Evolutionary conservation across 352 stramenopile genomes (phyloP).

Genomic region (Poterioochromonas sp.): DNA sequence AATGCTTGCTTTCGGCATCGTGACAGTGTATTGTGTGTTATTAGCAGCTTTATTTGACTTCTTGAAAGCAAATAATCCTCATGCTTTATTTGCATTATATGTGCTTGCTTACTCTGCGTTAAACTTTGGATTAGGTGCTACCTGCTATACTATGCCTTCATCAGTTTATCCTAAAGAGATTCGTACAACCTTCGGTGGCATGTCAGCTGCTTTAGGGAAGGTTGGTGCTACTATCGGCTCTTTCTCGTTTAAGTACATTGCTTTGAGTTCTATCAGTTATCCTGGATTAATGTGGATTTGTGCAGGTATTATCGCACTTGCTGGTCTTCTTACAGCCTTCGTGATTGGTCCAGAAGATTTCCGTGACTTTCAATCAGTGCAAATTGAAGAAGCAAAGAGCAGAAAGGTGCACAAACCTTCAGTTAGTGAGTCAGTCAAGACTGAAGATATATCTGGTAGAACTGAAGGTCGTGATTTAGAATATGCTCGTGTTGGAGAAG

Average conservation of each 20-base stretch:
- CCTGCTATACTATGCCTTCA: conserved; percentile 60
- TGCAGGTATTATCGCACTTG: no score
- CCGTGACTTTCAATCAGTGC: no score
- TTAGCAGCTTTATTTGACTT: neutral
- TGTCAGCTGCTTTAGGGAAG: conserved; percentile 62
- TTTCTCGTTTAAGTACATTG: conserved; percentile 44
- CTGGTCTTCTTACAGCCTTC: no score
- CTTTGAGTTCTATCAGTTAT: neutral
- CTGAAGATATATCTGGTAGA: no score
- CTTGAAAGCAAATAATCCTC: neutral
- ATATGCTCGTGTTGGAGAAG: neutral
- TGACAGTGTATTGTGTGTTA: conserved; percentile 56
- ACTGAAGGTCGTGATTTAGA: neutral
- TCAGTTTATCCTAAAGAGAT: conserved; percentile 66
- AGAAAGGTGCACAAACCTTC: no score
- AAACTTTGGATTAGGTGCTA: conserved; percentile 65
- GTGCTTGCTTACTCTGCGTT: conserved; percentile 44
- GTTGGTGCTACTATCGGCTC: conserved; percentile 53
- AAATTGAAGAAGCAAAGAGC: no score
- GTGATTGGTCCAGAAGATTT: no score
- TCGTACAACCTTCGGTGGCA: conserved; percentile 57
- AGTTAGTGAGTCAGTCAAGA: no score
- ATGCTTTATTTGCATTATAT: conserved; percentile 44
- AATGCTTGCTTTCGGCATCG: conserved; percentile 58
- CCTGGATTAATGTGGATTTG: neutral